Conservation (phyloP, 768 basidiomycete species). For the Suillus cothurnatus region DNA sequence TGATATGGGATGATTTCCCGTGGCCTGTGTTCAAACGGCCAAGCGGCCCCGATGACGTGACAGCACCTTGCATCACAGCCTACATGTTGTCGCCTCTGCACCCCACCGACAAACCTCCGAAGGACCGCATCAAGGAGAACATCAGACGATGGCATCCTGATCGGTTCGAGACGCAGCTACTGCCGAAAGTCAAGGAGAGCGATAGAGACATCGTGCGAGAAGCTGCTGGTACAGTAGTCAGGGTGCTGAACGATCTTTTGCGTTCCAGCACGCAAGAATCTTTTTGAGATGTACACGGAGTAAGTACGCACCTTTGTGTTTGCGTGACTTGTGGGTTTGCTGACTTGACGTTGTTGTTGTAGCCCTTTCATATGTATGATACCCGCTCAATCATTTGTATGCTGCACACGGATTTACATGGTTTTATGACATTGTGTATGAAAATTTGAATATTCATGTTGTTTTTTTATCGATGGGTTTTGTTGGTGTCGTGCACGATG, state of each 20-base stretch:
- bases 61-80: slow-evolving; percentile 51
- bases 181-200: slow-evolving; percentile 62
- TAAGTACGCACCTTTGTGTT: slow-evolving; percentile 19
- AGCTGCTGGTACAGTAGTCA: slow-evolving; percentile 72
- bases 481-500: not conserved
- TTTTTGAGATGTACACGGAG: slow-evolving; percentile 34
- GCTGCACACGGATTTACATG: slow-evolving; percentile 16
- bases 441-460: slow-evolving; percentile 4
- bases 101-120: slow-evolving; percentile 53
- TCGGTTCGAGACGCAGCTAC: slow-evolving; percentile 70
- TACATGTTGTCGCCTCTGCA: slow-evolving; percentile 64
- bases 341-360: slow-evolving; percentile 13
- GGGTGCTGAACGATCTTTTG: slow-evolving; percentile 73
- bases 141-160: slow-evolving; percentile 83
- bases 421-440: slow-evolving; percentile 5
- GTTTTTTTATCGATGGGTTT: not conserved
- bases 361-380: slow-evolving; percentile 30
- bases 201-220: slow-evolving; percentile 69
- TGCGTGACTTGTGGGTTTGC: not conserved
- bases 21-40: slow-evolving; percentile 73
- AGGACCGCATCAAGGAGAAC: slow-evolving; percentile 76
- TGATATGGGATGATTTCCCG: slow-evolving; percentile 70
- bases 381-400: slow-evolving; percentile 35
- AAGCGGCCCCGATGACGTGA: slow-evolving; percentile 60
- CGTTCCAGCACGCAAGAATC: slow-evolving; percentile 45